Evolutionary conservation across 768 basidiomycete species (phyloP), one percentile per base, ranked within the genome.

Genomic region (Chalciporus piperatus): DNA sequence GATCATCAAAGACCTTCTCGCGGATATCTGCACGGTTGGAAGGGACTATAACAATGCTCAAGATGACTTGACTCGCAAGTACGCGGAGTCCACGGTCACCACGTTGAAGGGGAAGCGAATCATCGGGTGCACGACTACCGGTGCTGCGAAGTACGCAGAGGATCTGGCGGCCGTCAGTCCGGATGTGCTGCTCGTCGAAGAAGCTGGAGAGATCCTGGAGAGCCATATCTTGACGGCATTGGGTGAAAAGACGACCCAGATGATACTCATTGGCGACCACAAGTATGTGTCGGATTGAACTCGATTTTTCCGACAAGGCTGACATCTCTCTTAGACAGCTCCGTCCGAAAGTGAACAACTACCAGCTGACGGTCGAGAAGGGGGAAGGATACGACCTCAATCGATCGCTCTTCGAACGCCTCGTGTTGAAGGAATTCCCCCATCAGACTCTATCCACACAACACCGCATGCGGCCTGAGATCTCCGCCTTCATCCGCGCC

Each of bases 391-490:
- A 70, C 50, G 81, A 87, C 50, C 74, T 89, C 4, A 88, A 89
- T 51, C 65, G 73, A 41, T 85, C 84, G 0, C 71, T 89, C 3
- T 89, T 89, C 55, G 86, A 89, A 56, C 81, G 86, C 6, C 76
- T 87, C 7, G 80, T 87, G 22, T 59, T 81, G 6, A 76, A 77
- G 54, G 78, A 74, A 0, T 88, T 81, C 55, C 85, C 86, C 3
- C 87, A 88, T 59, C 59, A 69, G 50, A 81, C 76, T 0, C 73
- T 89, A 14, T 57, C 61, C 1, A 62, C 74, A 35, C 86, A 89
- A 51, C 86, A 89, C 58, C 80, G 86, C 6, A 88, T 88, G 86
- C 71, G 86, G 3, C 87, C 86, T 0, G 85, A 87, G 59, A 87
- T 88, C n/a, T 84, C 87, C 9, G 61, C 74, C 0, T 72, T 87